Evolutionary conservation across 2,329 filamentous ascomycete species (phyloP).

Genomic region (Byssochlamys sp.): DNA sequence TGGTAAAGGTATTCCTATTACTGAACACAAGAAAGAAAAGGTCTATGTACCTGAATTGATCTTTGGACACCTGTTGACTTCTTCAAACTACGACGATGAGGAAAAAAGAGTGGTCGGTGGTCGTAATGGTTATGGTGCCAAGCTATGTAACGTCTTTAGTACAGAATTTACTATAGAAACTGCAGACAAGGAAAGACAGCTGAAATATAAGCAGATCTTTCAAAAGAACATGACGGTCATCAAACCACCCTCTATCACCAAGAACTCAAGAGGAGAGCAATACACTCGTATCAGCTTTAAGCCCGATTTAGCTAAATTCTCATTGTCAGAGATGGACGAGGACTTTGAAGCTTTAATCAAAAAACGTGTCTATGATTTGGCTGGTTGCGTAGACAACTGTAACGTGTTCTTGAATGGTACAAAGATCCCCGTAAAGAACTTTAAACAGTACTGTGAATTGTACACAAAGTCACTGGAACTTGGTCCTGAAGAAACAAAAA

Average conservation of each 20-base stretch:
- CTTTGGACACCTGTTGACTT: constrained; percentile 88
- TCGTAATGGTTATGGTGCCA: constrained; percentile 94
- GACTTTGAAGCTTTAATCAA: constrained; percentile 86
- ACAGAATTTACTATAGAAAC: constrained; percentile 84
- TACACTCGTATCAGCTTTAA: constrained; percentile 89
- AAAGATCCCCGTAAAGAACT: constrained; percentile 68
- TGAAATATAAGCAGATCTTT: constrained; percentile 94
- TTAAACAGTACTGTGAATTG: constrained; percentile 93
- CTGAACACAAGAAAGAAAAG: constrained; percentile 54
- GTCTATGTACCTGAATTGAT: constrained; percentile 96
- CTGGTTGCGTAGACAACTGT: constrained; percentile 73
- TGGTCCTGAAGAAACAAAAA: constrained; percentile 57
- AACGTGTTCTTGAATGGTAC: constrained; percentile 81
- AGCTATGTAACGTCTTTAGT: constrained; percentile 97
- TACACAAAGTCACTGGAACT: constrained; percentile 94
- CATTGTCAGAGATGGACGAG: constrained; percentile 73
- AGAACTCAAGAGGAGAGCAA: constrained; percentile 62
- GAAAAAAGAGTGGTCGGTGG: constrained; percentile 94
- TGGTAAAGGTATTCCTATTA: constrained; percentile 12
- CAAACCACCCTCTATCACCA: constrained; percentile 79
- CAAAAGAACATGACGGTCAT: constrained; percentile 88
- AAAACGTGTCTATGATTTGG: constrained; percentile 90
- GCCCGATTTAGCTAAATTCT: constrained; percentile 79
- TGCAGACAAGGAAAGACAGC: constrained; percentile 72
- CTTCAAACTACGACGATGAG: constrained; percentile 92